Evolutionary conservation across 2,329 filamentous ascomycete species (phyloP).

Genomic region (Ciborinia camelliae): DNA sequence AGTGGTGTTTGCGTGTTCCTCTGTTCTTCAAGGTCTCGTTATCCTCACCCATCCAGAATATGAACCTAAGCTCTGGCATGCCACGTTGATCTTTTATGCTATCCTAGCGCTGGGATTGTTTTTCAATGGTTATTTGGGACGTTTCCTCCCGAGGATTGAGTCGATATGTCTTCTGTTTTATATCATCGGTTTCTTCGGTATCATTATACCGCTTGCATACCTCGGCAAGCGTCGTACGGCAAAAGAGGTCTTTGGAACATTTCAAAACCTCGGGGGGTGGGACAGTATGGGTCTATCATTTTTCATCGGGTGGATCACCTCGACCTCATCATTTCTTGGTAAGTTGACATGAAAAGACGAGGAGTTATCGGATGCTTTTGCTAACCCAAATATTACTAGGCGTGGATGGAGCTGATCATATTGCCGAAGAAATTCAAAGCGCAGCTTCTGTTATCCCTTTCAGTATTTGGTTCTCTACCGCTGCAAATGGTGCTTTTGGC

Average conservation of each 20-base stretch:
- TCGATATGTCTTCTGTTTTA: conserved; percentile 8
- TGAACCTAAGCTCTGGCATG: background rate
- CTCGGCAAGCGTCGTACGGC: background rate
- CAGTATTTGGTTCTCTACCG: conserved; percentile 1
- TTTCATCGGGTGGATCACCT: background rate
- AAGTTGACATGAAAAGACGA: no score
- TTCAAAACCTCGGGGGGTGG: conserved; percentile 12
- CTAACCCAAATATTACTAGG: background rate
- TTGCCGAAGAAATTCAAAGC: conserved; percentile 18
- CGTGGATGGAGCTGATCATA: background rate
- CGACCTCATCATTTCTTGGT: background rate
- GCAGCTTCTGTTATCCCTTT: conserved; percentile 10
- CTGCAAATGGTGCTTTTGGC: conserved; percentile 11
- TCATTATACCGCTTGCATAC: conserved; percentile 15
- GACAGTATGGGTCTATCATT: conserved; percentile 10
- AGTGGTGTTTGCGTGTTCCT: background rate
- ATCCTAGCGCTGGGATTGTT: background rate
- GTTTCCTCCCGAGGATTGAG: conserved; percentile 13
- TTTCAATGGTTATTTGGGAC: conserved; percentile 15
- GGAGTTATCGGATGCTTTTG: background rate
- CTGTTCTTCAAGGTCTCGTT: background rate
- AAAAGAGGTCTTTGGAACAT: conserved; percentile 11
- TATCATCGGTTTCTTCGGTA: conserved; percentile 17
- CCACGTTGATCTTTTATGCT: background rate
- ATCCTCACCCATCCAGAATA: conserved; percentile 6